Percentiles rank a stretch among this genome's conserved stretches.
These are phyloP conservation scores for Coccomyxa subellipsoidea DNA, from an alignment of 163 green algal species.

Conservation along the genomic window DNA sequence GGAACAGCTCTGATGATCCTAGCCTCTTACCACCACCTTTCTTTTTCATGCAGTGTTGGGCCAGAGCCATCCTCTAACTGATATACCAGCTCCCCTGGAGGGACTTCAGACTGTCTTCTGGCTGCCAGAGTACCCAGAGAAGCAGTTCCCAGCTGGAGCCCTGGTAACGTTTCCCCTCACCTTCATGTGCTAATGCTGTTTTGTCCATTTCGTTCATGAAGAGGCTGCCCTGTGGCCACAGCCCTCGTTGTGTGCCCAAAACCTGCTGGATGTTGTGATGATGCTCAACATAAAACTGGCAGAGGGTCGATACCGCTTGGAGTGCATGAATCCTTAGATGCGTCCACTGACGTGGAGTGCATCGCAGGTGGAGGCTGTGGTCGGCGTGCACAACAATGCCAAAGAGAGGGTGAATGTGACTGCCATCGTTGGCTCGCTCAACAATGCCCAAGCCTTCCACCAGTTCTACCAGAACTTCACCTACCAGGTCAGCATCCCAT, in stretches of 20 bases:
- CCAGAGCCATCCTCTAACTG: slow-evolving; percentile 6
- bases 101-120: neutral
- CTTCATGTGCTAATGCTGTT: neutral
- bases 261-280: too few species aligned
- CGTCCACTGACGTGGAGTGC: neutral
- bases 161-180: neutral
- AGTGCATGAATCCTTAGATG: too few species aligned
- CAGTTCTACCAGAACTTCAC: slow-evolving; percentile 33
- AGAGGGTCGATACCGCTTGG: too few species aligned
- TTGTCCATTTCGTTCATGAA: too few species aligned
- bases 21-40: too few species aligned
- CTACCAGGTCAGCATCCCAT: neutral
- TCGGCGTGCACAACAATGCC: slow-evolving; percentile 20
- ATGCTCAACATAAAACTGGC: too few species aligned
- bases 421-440: slow-evolving; percentile 24
- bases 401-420: slow-evolving; percentile 20
- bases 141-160: slow-evolving; percentile 17
- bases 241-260: too few species aligned
- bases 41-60: neutral
- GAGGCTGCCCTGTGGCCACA: too few species aligned
- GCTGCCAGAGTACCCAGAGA: slow-evolving; percentile 10
- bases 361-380: slow-evolving; percentile 24
- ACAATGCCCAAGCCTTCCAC: slow-evolving; percentile 15
- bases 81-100: neutral
- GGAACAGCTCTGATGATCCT: too few species aligned